Base-by-base conservation (phyloP, 2,329 filamentous ascomycete species). In the Aspergillus sp. region DNA sequence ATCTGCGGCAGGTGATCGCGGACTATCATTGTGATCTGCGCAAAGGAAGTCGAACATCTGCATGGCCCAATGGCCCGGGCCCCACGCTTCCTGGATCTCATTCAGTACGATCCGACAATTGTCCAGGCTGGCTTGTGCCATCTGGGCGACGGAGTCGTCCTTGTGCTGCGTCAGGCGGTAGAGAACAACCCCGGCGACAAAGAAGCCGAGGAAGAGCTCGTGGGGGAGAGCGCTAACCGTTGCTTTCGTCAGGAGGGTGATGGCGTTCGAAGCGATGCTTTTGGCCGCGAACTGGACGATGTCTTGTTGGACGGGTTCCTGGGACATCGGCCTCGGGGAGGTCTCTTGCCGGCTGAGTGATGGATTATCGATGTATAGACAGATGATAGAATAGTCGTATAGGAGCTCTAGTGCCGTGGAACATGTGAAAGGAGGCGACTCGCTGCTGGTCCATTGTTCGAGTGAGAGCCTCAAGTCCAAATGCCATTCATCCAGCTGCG, bases 51-150 rank as follows among this genome's bases (percentile, higher is more conserved):
- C 44, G 5, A 46, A 46, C 2, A 46, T 29, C 29, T 41, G 27
- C 44, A 46, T 41, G 6, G 40, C 40, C 36, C 36, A 46, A 28
- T 27, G 27, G 2, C 44, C 30, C 4, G 36, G 19, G 19, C 41
- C 44, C 44, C 44, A 46, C 9, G 8, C 41, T 7, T 41, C 44
- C 9, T 36, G 40, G 7, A 30, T 9, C 6, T 41, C 38, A 4
- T 41, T 27, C 19, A 46, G 30, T 19, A 46, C 35, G 36, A 46
- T 41, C 26, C 41, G 36, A 10, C 44, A 46, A 29, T 34, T 41
- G n/a, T 28, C 38, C 10, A 46, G 28, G 19, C 28, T 29, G n/a
- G 44, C 28, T 9, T 38, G 38, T 8, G 28, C 29, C 28, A 46
- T 28, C 26, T 27, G 27, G 7, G 44, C 44, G n/a, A 46, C 8